phyloP scores from a whole-genome alignment of 371 early-diverging fungal genomes.

The Parasitella parasitica region DNA sequence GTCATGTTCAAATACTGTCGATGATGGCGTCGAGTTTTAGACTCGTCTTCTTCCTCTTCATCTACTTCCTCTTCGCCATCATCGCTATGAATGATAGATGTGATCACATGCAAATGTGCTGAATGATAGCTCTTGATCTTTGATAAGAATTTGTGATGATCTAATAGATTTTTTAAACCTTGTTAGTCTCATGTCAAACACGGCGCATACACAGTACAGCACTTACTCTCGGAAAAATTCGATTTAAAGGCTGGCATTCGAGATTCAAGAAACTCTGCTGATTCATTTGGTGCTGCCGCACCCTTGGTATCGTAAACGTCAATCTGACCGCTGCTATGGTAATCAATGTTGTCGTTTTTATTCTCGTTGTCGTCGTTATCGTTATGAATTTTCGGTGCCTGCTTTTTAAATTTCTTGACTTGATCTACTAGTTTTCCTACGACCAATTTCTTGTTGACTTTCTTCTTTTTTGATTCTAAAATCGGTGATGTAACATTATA shows the following conservation, averaged over 20 bases:
- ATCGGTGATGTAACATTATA: background rate
- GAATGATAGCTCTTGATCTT: background rate
- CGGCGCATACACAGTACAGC: background rate
- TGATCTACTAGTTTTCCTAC: slow-evolving; percentile 6
- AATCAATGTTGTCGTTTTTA: background rate
- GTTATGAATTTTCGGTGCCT: background rate
- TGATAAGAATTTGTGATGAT: background rate
- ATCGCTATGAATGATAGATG: background rate
- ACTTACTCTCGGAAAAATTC: background rate
- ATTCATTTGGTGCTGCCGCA: background rate
- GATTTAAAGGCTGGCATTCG: background rate
- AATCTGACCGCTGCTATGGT: background rate
- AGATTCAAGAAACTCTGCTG: background rate
- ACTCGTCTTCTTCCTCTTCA: background rate
- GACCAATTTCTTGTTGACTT: background rate
- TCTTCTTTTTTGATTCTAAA: background rate
- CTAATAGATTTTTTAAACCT: no score
- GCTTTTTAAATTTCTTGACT: slow-evolving; percentile 13
- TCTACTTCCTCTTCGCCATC: background rate
- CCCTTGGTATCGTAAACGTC: background rate
- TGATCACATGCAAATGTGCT: background rate
- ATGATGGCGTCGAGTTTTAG: background rate
- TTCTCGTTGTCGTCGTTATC: background rate
- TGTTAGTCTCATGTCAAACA: background rate
- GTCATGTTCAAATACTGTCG: background rate